These are phyloP conservation scores for Hericium coralloides DNA, from an alignment of 768 basidiomycete species.

Conservation along the genomic window DNA sequence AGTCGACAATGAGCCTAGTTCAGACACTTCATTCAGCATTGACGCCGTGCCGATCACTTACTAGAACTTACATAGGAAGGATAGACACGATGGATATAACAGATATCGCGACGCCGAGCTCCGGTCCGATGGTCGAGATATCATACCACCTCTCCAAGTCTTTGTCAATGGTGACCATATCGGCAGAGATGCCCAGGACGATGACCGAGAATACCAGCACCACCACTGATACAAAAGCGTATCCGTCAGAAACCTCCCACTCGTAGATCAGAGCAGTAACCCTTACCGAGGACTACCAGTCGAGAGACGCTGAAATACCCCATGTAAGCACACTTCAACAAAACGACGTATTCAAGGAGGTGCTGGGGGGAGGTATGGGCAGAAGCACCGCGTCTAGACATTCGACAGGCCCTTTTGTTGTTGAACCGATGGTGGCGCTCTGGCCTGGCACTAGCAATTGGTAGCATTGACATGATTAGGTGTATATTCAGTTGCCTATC, in stretches of 20 bases:
- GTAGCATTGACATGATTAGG: too few species aligned
- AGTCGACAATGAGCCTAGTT: constrained; percentile 28
- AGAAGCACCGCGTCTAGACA: too few species aligned
- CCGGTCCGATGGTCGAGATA: not conserved
- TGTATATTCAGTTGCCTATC: too few species aligned
- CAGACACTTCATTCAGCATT: not conserved
- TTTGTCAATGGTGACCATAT: not conserved
- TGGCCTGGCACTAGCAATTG: too few species aligned
- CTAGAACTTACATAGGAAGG: not conserved
- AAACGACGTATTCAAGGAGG: not conserved
- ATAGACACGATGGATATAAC: not conserved
- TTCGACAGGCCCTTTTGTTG: too few species aligned
- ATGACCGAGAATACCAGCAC: not conserved
- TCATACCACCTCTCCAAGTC: not conserved
- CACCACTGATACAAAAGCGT: not conserved
- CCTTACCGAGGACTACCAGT: not conserved
- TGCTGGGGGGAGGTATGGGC: too few species aligned
- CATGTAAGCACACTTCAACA: not conserved
- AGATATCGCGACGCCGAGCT: not conserved
- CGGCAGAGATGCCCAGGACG: not conserved
- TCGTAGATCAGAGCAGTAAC: not conserved
- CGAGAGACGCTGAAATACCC: not conserved
- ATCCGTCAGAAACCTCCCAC: not conserved
- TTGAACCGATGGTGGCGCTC: too few species aligned
- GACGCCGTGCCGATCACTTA: too few species aligned